Percentiles rank a stretch among this genome's conserved stretches.
Evolutionary conservation across 805 yeast genomes (phyloP).

Genomic region (Wickerhamiella australiensis): DNA sequence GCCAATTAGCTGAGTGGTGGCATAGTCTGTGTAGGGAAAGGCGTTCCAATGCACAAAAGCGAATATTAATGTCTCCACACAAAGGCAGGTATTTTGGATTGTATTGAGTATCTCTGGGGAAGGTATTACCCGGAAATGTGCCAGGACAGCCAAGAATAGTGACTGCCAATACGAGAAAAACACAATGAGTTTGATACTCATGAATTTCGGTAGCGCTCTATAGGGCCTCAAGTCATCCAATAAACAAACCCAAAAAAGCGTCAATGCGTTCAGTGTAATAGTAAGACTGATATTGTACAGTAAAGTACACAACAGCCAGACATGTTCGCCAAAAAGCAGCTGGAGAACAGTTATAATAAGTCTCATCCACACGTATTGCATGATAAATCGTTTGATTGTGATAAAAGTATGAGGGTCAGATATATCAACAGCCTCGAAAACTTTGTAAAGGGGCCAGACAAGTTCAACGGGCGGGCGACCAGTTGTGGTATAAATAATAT

Average conservation of each 20-base stretch:
- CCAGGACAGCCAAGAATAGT: constrained; percentile 37
- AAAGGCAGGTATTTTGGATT: constrained; percentile 67
- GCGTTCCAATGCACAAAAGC: constrained; percentile 83
- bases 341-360: constrained; percentile 49
- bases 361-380: constrained; percentile 92
- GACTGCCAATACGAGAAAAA: constrained; percentile 99
- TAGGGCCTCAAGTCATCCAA: constrained; percentile 62
- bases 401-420: constrained; percentile 76
- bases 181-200: constrained; percentile 84
- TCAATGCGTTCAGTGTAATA: constrained; percentile 69
- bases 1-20: constrained; percentile 47
- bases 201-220: constrained; percentile 82
- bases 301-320: constrained; percentile 53
- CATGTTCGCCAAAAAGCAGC: constrained; percentile 14
- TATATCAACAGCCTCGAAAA: constrained; percentile 55
- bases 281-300: constrained; percentile 72
- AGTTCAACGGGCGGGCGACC: constrained; percentile 63
- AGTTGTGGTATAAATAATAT: constrained; percentile 56
- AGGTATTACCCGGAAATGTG: constrained; percentile 25
- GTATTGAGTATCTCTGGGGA: constrained; percentile 36
- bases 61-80: constrained; percentile 74
- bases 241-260: constrained; percentile 87
- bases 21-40: constrained; percentile 65
- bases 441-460: constrained; percentile 34
- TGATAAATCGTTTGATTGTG: constrained; percentile 64